phyloP scores from a whole-genome alignment of 1,284 basidiomycete genomes.

The Austropuccinia psidii region DNA sequence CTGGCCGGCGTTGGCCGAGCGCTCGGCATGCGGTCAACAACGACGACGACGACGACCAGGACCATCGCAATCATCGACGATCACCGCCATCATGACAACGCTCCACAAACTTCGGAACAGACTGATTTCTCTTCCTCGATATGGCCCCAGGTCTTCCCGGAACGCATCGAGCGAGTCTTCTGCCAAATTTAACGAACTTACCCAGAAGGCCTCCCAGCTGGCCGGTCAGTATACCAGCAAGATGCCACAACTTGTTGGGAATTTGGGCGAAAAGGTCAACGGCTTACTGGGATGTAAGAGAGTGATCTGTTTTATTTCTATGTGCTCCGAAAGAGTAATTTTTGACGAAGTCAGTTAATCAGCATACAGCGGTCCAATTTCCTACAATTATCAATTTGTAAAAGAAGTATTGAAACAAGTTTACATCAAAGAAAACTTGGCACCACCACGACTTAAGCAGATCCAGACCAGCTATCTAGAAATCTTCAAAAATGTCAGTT shows the following conservation, averaged over 20 bases:
- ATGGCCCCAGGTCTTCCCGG: background rate
- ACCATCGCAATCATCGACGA: background rate
- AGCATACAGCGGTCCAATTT: slow-evolving; percentile 23
- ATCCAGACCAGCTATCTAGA: slow-evolving; percentile 1
- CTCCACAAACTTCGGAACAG: background rate
- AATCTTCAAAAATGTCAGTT: slow-evolving; percentile 1
- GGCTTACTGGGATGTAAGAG: slow-evolving; percentile 3
- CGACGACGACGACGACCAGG: background rate
- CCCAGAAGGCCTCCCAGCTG: slow-evolving; percentile 10
- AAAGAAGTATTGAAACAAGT: slow-evolving; percentile 36
- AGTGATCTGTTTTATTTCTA: background rate
- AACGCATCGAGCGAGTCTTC: background rate
- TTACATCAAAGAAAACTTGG: slow-evolving; percentile 33
- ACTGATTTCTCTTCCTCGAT: background rate
- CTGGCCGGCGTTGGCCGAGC: no score
- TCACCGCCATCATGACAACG: background rate
- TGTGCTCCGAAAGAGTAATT: background rate
- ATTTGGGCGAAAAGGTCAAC: background rate
- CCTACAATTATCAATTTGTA: slow-evolving; percentile 11
- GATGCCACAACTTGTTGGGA: background rate
- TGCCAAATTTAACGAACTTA: background rate
- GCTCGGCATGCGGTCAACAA: no score
- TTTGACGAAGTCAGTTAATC: background rate
- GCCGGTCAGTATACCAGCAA: slow-evolving; percentile 4
- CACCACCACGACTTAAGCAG: slow-evolving; percentile 11